phyloP scores from a whole-genome alignment of 345 rosid species.

The Mercurialis annua region DNA sequence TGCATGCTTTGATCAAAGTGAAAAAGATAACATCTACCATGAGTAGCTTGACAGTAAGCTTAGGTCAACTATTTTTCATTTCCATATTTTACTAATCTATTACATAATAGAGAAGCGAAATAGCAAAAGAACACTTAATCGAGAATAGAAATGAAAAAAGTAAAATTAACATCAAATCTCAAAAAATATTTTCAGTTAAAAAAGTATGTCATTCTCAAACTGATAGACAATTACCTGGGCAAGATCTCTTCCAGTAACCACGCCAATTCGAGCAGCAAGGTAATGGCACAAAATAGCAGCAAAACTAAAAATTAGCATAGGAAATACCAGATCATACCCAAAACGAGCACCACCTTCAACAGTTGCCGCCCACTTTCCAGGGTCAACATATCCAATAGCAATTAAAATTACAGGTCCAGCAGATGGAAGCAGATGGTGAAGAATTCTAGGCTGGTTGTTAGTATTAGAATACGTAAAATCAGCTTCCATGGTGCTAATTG shows the following conservation, averaged over 20 bases:
- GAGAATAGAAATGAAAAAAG: neutral
- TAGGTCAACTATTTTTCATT: neutral
- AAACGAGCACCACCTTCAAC: slow-evolving; percentile 93
- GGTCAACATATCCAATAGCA: slow-evolving; percentile 84
- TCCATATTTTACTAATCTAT: neutral
- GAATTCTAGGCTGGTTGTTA: slow-evolving; percentile 38
- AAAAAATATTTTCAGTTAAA: neutral
- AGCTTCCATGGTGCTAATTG: slow-evolving; percentile 56
- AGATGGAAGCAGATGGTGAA: slow-evolving; percentile 57
- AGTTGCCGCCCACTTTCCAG: slow-evolving; percentile 89
- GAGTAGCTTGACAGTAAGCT: neutral
- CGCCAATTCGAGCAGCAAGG: slow-evolving; percentile 67
- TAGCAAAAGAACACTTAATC: neutral
- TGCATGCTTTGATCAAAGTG: neutral
- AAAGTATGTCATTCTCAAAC: neutral
- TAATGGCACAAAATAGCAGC: slow-evolving; percentile 89
- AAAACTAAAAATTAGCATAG: slow-evolving; percentile 67
- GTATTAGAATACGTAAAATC: slow-evolving; percentile 37
- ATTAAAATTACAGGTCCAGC: slow-evolving; percentile 68
- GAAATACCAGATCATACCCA: slow-evolving; percentile 64
- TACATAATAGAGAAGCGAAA: neutral
- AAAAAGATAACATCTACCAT: neutral
- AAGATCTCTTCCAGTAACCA: slow-evolving; percentile 79
- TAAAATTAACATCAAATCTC: neutral
- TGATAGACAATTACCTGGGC: slow-evolving; percentile 56